Evolutionary conservation across 805 yeast species (phyloP), one percentile per base, ranked within the genome.

Genomic region (Saturnispora sanitii): DNA sequence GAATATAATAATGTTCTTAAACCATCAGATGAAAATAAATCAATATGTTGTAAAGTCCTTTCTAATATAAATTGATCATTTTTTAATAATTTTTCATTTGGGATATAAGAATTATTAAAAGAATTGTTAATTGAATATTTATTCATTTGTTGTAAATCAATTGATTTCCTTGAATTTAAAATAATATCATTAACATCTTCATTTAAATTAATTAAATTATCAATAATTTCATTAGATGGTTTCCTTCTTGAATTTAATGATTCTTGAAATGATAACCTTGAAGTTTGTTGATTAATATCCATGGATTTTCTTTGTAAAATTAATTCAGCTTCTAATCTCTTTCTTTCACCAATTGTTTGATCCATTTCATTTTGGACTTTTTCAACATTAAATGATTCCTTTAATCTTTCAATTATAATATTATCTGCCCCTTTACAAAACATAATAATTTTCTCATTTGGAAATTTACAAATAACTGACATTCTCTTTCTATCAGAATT

Each of bases 361-460:
- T 77, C 59, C 6, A 86, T 70, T 41, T 85, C 86, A n/a, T 61
- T 64, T 33, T 79, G 72, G 54, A 82, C 85, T n/a, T 58, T 54
- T 17, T 63, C 60, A 0, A 94, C 95, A 37, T 81, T 38, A 2
- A 71, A 73, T 1, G 71, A 49, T 47, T 79, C 66, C 42, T 67
- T 69, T 44, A 92, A 65, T 43, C 83, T 71, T 38, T 88, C 95
- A 39, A 88, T 57, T 37, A 92, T 84, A 9, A 90, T 72, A 52
- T 85, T 85, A 58, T 92, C 98, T 2, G 99, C 98, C 41, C 98
- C 99, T 61, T 92, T 92, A 61, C 95, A 86, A 33, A 92, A 65
- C 47, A 92, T 54, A 35, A 90, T 75, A 18, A 87, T 70, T 44
- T 82, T 70, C 6, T 75, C 75, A 55, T 83, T 82, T 0, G 96